A percentile compares a stretch with the other conserved stretches of the same genome.
Conservation (phyloP, 805 yeast species). For the Cyberlindnera euphorbiiphila region DNA sequence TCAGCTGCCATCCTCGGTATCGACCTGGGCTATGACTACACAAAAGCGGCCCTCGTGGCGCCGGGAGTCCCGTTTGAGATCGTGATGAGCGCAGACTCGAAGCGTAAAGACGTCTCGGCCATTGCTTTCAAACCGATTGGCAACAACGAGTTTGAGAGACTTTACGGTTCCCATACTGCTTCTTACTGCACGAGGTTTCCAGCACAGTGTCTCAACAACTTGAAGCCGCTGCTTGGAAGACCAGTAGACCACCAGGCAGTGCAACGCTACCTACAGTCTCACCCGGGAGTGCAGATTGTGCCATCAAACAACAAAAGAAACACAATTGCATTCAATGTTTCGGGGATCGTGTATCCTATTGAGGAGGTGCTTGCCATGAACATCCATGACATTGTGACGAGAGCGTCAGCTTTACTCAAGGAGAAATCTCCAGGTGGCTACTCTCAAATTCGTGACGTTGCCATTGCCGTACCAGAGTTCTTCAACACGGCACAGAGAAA, state of each 20-base stretch:
- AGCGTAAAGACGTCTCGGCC: conserved; percentile 84
- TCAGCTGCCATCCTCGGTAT: conserved; percentile 75
- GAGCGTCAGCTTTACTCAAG: conserved; percentile 62
- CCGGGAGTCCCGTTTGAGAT: conserved; percentile 88
- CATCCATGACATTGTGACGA: conserved; percentile 54
- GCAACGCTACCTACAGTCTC: conserved; percentile 43
- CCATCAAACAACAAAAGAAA: conserved; percentile 41
- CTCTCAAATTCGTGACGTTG: conserved; percentile 56
- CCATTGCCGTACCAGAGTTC: conserved; percentile 73
- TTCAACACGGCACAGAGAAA: conserved; percentile 61
- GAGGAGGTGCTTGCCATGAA: conserved; percentile 89
- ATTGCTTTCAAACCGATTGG: conserved; percentile 52
- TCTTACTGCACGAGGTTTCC: conserved; percentile 74
- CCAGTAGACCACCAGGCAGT: conserved; percentile 44
- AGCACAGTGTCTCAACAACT: conserved; percentile 54
- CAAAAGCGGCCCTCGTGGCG: conserved; percentile 85
- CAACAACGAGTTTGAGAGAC: conserved; percentile 53
- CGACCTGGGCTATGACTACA: conserved; percentile 83
- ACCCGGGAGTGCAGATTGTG: conserved; percentile 56
- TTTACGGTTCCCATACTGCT: conserved; percentile 73
- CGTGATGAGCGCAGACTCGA: conserved; percentile 84
- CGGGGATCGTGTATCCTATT: conserved; percentile 46
- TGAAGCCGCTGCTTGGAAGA: conserved; percentile 72
- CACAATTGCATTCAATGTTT: conserved; percentile 54
- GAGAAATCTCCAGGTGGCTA: conserved; percentile 47